phyloP scores from a whole-genome alignment of 331 rosid species.

The Ulmus americana region DNA sequence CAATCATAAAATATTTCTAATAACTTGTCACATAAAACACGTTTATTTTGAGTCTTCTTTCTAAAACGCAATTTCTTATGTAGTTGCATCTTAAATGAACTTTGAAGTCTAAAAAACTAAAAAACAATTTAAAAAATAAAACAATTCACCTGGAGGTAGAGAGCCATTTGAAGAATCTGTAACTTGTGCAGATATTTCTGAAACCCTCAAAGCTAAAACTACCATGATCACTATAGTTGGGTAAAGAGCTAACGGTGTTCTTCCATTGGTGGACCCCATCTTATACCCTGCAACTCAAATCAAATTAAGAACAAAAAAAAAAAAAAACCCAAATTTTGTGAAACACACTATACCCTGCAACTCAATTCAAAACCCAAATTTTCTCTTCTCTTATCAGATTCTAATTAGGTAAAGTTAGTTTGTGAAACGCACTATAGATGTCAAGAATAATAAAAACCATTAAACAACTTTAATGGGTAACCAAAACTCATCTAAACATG shows the following conservation, averaged over 20 bases:
- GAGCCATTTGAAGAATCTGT: conserved; percentile 17
- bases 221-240: conserved; percentile 3
- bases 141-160: conserved; percentile 30
- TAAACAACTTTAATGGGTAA: conserved; percentile 1
- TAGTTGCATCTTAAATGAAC: too few relatives aligned
- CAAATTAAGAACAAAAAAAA: not conserved
- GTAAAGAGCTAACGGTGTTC: not conserved
- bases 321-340: too few relatives aligned
- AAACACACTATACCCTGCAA: conserved; percentile 25
- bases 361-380: not conserved
- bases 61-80: too few relatives aligned
- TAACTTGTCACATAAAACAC: too few relatives aligned
- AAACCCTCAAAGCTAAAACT: conserved; percentile 27
- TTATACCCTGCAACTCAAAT: conserved; percentile 22
- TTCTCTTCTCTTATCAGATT: not conserved
- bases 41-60: too few relatives aligned
- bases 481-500: not conserved
- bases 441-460: not conserved
- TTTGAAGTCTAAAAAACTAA: not conserved
- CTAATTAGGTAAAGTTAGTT: not conserved
- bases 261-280: conserved; percentile 30
- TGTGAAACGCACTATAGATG: not conserved
- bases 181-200: conserved; percentile 31
- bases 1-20: too few relatives aligned
- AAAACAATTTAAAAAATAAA: not conserved